Evolutionary conservation across 768 basidiomycete genomes (phyloP).

Genomic region (Mycena crocata): DNA sequence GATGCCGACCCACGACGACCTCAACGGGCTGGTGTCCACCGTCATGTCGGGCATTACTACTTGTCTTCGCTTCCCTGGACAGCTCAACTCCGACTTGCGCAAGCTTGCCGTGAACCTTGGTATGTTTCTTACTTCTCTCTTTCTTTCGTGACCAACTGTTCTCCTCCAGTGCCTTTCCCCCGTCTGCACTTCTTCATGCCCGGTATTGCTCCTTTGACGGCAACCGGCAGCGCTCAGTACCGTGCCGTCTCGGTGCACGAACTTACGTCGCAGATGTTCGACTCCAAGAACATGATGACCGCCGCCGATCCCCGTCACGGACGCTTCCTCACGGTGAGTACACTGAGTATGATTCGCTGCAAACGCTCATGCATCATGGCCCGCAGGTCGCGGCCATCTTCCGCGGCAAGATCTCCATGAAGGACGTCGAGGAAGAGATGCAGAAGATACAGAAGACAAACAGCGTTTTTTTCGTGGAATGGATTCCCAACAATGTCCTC

Average conservation of each 20-base stretch:
- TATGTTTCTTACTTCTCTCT: slow-evolving; percentile 54
- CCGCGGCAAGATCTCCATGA: slow-evolving; percentile 99
- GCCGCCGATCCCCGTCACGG: slow-evolving; percentile 97
- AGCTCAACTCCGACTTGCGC: slow-evolving; percentile 97
- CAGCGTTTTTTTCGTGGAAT: slow-evolving; percentile 97
- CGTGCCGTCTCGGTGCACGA: slow-evolving; percentile 97
- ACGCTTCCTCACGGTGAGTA: slow-evolving; percentile 91
- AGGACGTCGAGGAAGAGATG: slow-evolving; percentile 99
- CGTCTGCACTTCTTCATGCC: slow-evolving; percentile 99
- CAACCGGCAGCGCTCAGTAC: slow-evolving; percentile 94
- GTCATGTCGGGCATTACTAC: slow-evolving; percentile 99
- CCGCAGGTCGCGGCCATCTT: slow-evolving; percentile 80
- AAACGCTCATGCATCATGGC: too few species aligned
- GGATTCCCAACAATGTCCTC: slow-evolving; percentile 99
- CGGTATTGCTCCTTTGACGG: slow-evolving; percentile 93
- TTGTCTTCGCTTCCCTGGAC: slow-evolving; percentile 99
- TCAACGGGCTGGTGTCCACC: slow-evolving; percentile 98
- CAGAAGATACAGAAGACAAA: slow-evolving; percentile 97
- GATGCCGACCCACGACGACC: slow-evolving; percentile 95
- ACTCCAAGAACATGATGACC: slow-evolving; percentile 99
- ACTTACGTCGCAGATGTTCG: slow-evolving; percentile 99
- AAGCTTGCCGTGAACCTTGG: slow-evolving; percentile 99
- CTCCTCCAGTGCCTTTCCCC: slow-evolving; percentile 87
- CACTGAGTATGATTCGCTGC: neutral
- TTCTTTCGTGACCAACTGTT: neutral